Evolutionary conservation across 2,329 filamentous ascomycete species (phyloP), one percentile per base, ranked within the genome.

Genomic region (Cladophialophora psammophila): DNA sequence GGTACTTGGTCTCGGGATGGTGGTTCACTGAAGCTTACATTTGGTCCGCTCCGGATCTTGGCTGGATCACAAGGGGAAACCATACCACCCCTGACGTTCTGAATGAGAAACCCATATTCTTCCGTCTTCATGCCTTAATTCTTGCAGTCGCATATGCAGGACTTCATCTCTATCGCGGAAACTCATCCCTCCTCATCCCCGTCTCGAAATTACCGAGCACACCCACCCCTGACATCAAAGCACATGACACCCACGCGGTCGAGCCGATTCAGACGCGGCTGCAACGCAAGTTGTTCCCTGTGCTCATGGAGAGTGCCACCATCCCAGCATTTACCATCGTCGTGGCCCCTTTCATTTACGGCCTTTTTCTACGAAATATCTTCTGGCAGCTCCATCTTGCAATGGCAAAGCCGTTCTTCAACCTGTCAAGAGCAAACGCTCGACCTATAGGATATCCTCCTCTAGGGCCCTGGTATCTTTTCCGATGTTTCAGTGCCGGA

Each of bases 61-160:
- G 86, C 69, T 91, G 91, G 86, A 88, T 96, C 71, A 91, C 90
- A 63, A 85, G 88, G 72, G 87, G 85, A 68, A 88, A 87, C 50
- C 63, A 68, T 35, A 64, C 64, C 18, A 69, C 69, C 7, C 86
- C 93, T 40, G 85, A 90, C 20, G 85, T 88, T 60, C 80, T 97
- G 66, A 98, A 98, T 76, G 94, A 98, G 82, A 87, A 91, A 71
- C 90, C 93, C 0, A 85, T 98, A 32, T 95, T 93, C 76, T 82
- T 97, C 59, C 88, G 91, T 38, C 87, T 86, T 67, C 88, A 91
- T 74, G 87, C 95, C 71, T 75, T 89, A 2, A 78, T 89, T 0
- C 84, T 95, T 52, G 92, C 91, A 3, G 66, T 91, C 9, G 79
- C 26, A 6, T 69, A 85, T n/a, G 91, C 96, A 77, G 87, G 90